A percentile compares a stretch with the other conserved stretches of the same genome.
Conservation (phyloP, 106 monocot genomes). For the Agapanthus africanus region DNA sequence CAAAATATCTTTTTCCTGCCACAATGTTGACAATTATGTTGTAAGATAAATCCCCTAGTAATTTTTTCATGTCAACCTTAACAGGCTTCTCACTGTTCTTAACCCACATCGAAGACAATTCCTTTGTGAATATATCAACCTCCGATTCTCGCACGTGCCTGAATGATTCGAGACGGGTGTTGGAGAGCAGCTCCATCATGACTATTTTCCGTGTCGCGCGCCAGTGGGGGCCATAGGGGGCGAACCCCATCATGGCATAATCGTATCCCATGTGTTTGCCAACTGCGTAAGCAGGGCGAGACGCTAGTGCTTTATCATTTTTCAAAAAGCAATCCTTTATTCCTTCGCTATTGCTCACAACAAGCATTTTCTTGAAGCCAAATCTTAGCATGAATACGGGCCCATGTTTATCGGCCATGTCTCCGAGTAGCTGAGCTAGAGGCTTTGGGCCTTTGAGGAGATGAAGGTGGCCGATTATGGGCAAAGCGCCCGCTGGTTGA, state of each 20-base stretch:
- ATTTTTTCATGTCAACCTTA: constrained; percentile 23
- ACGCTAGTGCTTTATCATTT: constrained; percentile 24
- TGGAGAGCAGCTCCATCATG: constrained; percentile 26
- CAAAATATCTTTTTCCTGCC: constrained; percentile 24
- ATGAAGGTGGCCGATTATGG: constrained; percentile 31
- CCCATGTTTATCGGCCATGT: constrained; percentile 23
- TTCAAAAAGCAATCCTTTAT: constrained; percentile 23
- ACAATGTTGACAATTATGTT: constrained; percentile 24
- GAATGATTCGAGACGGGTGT: constrained; percentile 17
- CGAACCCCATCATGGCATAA: constrained; percentile 29
- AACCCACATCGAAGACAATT: neutral
- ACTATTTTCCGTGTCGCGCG: constrained; percentile 23
- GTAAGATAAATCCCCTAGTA: constrained; percentile 23
- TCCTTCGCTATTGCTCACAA: constrained; percentile 13
- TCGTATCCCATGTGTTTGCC: constrained; percentile 26
- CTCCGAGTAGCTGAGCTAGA: constrained; percentile 3
- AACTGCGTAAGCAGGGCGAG: constrained; percentile 12
- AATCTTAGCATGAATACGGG: constrained; percentile 24
- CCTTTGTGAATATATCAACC: constrained; percentile 7
- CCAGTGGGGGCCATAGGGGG: constrained; percentile 35
- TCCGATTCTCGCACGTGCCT: constrained; percentile 8
- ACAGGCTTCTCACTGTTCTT: neutral
- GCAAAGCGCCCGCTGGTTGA: constrained; percentile 17
- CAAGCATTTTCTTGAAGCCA: constrained; percentile 8
- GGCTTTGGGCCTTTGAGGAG: constrained; percentile 7